Base-by-base conservation (phyloP, 371 early-diverging fungal genomes). In the Rhizopus delemar region DNA sequence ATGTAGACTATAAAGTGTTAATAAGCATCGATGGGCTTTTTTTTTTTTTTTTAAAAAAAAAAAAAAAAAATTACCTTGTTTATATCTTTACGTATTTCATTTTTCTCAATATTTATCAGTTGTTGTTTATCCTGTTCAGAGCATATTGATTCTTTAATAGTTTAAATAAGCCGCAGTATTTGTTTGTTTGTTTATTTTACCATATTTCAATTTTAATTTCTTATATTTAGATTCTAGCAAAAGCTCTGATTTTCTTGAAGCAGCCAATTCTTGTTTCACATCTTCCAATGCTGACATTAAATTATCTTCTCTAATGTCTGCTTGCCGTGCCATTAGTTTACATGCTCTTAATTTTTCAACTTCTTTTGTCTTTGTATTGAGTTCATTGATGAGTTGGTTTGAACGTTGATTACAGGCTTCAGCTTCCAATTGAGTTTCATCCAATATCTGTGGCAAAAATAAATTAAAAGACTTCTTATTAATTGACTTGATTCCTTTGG, bases 181-280 rank as follows among this genome's bases (percentile, higher is more conserved):
- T 4, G 49, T 5, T 34, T 16, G 7, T 50, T 46, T 43, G 50
- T 12, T 41, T 31, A 32, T 7, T 22, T 56, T 68, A 70, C 80
- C 76, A 57, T 72, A 74, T 62, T 71, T 67, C 35, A 71, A 28
- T 34, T 61, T 67, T 11, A 77, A 50, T 55, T 80, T 80, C 51
- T 71, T 80, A 41, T 75, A 68, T 48, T 74, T 75, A 8, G 74
- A 71, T 53, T 80, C 81, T 16, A 80, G 46, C 28, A 63, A 65
- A 29, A 74, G 54, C 53, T 75, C 78, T 15, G 69, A 60, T 50
- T 72, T 75, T 34, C 76, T 63, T 41, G 76, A 57, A 11, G 70
- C 41, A 0, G 73, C 74, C 51, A 80, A 43, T 50, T 80, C 78
- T 56, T 77, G 77, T 33, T 74, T 72, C 4, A 68, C 55, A 39